Evolutionary conservation across 495 filamentous ascomycete species (phyloP), one percentile per base, ranked within the genome.

Genomic region (Pseudotulostoma volvatum): DNA sequence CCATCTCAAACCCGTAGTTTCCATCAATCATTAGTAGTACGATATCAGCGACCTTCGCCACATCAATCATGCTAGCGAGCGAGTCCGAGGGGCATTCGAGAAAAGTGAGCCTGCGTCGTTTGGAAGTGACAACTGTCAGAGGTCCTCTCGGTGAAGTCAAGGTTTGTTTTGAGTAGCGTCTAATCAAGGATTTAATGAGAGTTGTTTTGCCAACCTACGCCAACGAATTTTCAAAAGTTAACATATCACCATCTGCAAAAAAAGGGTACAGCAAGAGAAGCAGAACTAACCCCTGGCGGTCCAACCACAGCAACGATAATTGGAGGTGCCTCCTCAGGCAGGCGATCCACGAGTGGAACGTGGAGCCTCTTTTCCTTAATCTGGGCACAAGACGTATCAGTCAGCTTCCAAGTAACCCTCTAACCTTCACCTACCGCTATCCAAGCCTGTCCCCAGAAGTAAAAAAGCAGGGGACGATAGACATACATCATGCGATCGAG

Each of bases 1-100:
- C 90, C 90, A 97, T 97, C 62, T 97, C 90, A 50, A 96, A 97
- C 2, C 90, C 90, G 53, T 77, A 97, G 60, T 95, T 95, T 25
- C 87, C 92, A 53, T 97, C 90, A 42, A 97, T 96, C 83, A 97
- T 84, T 19, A 97, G 64, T 18, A 97, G 63, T 2, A 97, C 84
- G 45, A 96, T 95, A 53, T 97, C 90, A 16, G 87, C 88, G 19
- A 97, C 80, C 57, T 97, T 97, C 23, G 88, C 78, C 17, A 94
- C 68, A 60, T 97, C 90, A 43, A 97, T 84, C 81, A 92, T 93
- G 39, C 77, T 80, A 20, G 88, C 86, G 35, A 97, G 73, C 18
- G 74, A 78, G 47, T 96, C 86, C 49, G 87, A 84, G 9, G 92
- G 88, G 49, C 84, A 94, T 76, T 97, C 90, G 48, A 97, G 59